Conservation (phyloP, 148 eudicot species). For the Salicornia ramosissima region DNA sequence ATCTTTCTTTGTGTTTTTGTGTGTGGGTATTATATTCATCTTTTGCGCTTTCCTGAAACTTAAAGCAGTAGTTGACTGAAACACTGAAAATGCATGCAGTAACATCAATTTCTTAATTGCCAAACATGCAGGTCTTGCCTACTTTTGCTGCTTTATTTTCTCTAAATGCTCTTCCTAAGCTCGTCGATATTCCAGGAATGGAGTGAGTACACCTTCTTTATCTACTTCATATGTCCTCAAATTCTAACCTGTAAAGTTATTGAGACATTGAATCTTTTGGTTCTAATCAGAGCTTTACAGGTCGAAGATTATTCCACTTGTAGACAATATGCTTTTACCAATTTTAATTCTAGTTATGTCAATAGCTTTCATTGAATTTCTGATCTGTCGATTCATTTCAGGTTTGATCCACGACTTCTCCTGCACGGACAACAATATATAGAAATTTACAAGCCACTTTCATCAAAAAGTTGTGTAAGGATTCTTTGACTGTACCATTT, state of each 20-base stretch:
- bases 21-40: not conserved
- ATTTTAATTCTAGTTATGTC: not conserved
- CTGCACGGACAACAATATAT: slow-evolving; percentile 92
- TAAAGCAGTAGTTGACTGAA: not conserved
- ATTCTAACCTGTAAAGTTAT: not conserved
- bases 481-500: slow-evolving; percentile 12
- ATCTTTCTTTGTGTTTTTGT: not conserved
- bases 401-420: slow-evolving; percentile 78
- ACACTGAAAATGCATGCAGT: not conserved
- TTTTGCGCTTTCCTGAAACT: not conserved
- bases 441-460: slow-evolving; percentile 84
- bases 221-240: not conserved
- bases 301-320: not conserved
- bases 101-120: not conserved
- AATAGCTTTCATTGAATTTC: slow-evolving; percentile 2
- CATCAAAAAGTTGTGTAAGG: slow-evolving; percentile 65
- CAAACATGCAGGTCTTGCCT: slow-evolving; percentile 69
- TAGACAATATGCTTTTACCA: not conserved
- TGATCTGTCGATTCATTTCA: slow-evolving; percentile 27
- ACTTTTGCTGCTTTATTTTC: slow-evolving; percentile 68
- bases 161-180: slow-evolving; percentile 30
- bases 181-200: slow-evolving; percentile 54
- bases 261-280: not conserved
- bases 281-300: not conserved
- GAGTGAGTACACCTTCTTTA: slow-evolving; percentile 42